These are phyloP conservation scores for Macrophomina phaseolina DNA, from an alignment of 2,329 filamentous ascomycete species.

Conservation along the genomic window DNA sequence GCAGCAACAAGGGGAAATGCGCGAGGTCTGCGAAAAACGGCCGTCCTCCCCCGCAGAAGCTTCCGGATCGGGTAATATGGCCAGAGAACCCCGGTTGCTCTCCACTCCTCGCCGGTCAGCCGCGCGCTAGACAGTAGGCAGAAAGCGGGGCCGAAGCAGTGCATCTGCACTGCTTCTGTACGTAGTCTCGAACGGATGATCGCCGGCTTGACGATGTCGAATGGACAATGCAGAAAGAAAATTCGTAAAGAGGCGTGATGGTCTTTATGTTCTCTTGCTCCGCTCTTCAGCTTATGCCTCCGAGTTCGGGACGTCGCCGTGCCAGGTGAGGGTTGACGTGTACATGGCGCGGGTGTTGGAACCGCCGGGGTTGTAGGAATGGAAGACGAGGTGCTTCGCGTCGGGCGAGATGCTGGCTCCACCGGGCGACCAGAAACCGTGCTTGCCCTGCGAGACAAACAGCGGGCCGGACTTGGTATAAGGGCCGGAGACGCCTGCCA, in stretches of 20 bases:
- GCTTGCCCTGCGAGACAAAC: conserved; percentile 19
- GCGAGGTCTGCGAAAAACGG: not conserved
- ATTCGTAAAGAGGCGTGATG: conserved; percentile 9
- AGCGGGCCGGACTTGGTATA: conserved; percentile 26
- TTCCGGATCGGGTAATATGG: not conserved
- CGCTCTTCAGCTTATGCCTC: not conserved
- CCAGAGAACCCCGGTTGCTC: conserved; percentile 14
- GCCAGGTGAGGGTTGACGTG: conserved; percentile 14
- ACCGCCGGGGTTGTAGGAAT: conserved; percentile 20
- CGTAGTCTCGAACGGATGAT: not conserved
- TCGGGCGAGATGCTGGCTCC: conserved; percentile 25
- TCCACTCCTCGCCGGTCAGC: not conserved
- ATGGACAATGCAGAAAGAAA: not conserved
- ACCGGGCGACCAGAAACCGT: conserved; percentile 27
- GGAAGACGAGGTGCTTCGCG: conserved; percentile 24
- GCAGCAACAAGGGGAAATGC: conserved; percentile 8
- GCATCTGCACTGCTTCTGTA: not conserved
- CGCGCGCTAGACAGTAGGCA: not conserved
- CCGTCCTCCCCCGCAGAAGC: not conserved
- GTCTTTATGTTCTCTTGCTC: not conserved
- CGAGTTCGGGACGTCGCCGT: conserved; percentile 14
- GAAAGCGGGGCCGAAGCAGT: conserved; percentile 10
- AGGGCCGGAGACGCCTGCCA: conserved; percentile 20
- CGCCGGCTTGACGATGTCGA: not conserved
- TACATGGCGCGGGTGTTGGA: conserved; percentile 18